Evolutionary conservation across 371 early-diverging fungal genomes (phyloP).

Genomic region (Rhizopus stolonifer): DNA sequence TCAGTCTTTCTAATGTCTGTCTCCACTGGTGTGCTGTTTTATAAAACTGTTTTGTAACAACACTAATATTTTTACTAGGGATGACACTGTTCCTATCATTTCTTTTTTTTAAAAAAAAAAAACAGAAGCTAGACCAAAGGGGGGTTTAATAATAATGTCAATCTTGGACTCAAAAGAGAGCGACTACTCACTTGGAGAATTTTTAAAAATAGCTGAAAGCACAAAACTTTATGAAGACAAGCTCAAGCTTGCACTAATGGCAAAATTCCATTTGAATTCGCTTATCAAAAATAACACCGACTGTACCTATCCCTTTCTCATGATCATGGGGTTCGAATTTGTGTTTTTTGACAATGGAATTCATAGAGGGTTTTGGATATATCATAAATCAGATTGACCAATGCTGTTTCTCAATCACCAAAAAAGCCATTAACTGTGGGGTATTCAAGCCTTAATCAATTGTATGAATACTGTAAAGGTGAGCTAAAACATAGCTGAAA

Average conservation of each 20-base stretch:
- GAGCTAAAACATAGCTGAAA: constrained; percentile 1
- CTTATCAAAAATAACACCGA: constrained; percentile 10
- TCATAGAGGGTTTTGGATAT: constrained; percentile 15
- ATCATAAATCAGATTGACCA: constrained; percentile 12
- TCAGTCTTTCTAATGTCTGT: constrained; percentile 19
- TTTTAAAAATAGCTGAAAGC: constrained; percentile 17
- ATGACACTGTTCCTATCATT: constrained; percentile 17
- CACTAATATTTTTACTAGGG: constrained; percentile 23
- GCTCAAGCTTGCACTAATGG: constrained; percentile 13
- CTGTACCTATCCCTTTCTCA: constrained; percentile 6
- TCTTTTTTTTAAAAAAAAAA: too few relatives aligned
- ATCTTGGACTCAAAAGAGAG: constrained; percentile 14
- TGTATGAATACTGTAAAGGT: constrained; percentile 1
- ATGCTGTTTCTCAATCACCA: constrained; percentile 13
- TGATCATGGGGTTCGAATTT: constrained; percentile 15
- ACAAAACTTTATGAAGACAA: constrained; percentile 16
- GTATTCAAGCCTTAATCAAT: constrained; percentile 3
- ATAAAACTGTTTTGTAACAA: constrained; percentile 21
- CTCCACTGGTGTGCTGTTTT: constrained; percentile 24
- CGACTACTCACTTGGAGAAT: constrained; percentile 14
- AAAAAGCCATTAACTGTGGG: constrained; percentile 12
- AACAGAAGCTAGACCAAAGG: constrained; percentile 12
- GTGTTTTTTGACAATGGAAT: constrained; percentile 11
- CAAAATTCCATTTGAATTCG: constrained; percentile 14
- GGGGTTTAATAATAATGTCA: constrained; percentile 19